A percentile compares a stretch with the other conserved stretches of the same genome.
Evolutionary conservation across 768 basidiomycete species (phyloP).

Genomic region (Tulasnella sp.): DNA sequence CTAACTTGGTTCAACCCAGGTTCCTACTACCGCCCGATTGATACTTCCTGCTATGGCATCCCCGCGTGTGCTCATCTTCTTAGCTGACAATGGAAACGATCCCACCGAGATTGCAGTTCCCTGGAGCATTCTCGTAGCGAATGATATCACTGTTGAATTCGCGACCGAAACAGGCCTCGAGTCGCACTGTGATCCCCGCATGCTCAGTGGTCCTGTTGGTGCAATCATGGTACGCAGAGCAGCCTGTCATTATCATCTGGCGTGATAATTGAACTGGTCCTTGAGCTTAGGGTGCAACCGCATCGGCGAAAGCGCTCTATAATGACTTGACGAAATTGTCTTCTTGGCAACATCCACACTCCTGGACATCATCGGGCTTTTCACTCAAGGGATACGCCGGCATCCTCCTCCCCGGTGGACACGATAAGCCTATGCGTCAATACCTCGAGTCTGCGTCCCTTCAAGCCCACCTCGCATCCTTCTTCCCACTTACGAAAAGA

Average conservation of each 20-base stretch:
- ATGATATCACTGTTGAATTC: not conserved
- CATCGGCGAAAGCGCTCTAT: not conserved
- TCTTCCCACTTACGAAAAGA: slow-evolving; percentile 3
- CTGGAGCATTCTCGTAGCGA: not conserved
- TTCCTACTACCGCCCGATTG: too few relatives aligned
- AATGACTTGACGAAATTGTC: not conserved
- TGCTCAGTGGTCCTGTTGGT: not conserved
- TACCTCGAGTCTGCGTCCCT: slow-evolving; percentile 7
- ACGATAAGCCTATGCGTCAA: slow-evolving; percentile 14
- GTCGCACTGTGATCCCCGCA: not conserved
- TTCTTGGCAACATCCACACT: not conserved
- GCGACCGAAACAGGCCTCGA: slow-evolving; percentile 5
- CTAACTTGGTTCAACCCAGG: too few relatives aligned
- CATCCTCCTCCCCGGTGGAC: slow-evolving; percentile 14
- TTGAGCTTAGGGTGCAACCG: not conserved
- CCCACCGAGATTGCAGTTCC: slow-evolving; percentile 12
- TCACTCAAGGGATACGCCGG: slow-evolving; percentile 3
- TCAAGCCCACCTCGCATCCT: not conserved
- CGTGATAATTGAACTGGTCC: not conserved
- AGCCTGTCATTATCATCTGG: not conserved
- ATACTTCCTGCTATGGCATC: not conserved
- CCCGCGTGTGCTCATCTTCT: slow-evolving; percentile 1
- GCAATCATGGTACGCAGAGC: not conserved
- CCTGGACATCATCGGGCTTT: slow-evolving; percentile 2
- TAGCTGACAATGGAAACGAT: slow-evolving; percentile 11